Base-by-base conservation (phyloP, 1,284 basidiomycete genomes). In the Leccinum fallax region DNA sequence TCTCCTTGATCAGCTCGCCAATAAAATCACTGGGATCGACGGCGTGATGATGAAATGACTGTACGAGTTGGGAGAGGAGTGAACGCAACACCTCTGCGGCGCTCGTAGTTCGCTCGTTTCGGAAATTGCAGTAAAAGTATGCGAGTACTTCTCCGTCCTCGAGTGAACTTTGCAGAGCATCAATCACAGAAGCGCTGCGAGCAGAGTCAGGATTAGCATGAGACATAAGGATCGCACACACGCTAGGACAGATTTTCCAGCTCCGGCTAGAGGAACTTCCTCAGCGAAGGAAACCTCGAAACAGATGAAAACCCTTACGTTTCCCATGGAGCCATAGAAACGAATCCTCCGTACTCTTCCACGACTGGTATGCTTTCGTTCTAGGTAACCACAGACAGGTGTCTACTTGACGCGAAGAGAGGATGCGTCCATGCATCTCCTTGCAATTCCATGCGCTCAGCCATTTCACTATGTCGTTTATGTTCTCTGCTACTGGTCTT, bases 171-270 rank as follows among this genome's bases (percentile, higher is more conserved):
- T 51, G 19, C 1, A 69, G 54, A 19, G 53, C 4, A 0, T 70
- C 61, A 13, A 71, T 66, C 24, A 70, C 63, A 1, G 48, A 57
- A 19, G 66, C 58, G 9, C 58, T 61, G 5, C 2, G 3, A 43
- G 7, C 7, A 38, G 9, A 6, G 6, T 55, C 16, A 53, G 9
- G 5, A 15, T 46, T 3, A 19, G 16, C 10, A 2, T 1, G 16
- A 38, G 5, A 7, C 3, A 24, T 3, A 4, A 5, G n/a, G 16
- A 4, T 43, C 7, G 16, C 2, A 59, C 68, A 8, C 24, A 71
- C 69, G 66, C 59, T 15, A 71, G 10, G 3, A 71, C 68, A 6
- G 67, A 68, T 15, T 69, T 69, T 16, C 67, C 69, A 0, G 58
- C 61, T 1, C 61, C 67, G 2, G 61, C 59, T 65, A 30, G 30